Base-by-base conservation (phyloP, 129 eudicot species). In the Helianthus tuberosus region DNA sequence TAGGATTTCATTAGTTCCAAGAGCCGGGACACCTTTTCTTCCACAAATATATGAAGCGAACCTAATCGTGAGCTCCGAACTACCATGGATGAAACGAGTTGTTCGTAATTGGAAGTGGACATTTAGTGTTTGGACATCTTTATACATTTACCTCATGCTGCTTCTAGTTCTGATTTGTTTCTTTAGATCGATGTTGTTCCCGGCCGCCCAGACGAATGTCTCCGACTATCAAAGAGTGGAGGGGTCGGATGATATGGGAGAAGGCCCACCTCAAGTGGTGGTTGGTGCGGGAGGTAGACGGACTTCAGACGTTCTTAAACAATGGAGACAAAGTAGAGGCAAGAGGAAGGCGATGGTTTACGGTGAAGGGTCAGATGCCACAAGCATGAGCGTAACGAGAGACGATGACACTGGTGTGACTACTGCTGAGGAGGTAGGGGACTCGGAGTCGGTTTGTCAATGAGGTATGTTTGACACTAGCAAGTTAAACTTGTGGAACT, bases 81-180 rank as follows among this genome's bases (percentile, higher is more conserved):
- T 79, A 3, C 98, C 97, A 17, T 90, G 97, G 97, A 32, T 29
- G n/a, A 93, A 93, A 65, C 80, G 77, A 25, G n/a, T 88, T 3
- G 71, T 88, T 6, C 89, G 80, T 29, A 81, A 77, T 6, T 90
- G 98, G 98, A 93, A 87, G 70, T 89, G 92, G 96, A 93, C 98
- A 44, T 83, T 86, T 17, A 86, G 75, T 32, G 97, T 93, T 8
- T 93, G 98, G 98, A 79, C 89, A 13, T 88, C 96, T 0, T 23
- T 90, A 11, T 83, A 88, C 64, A 50, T 83, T 9, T 90, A 80
- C 73, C 17, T 84, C 15, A 50, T 80, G 78, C 83, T 87, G n/a
- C 86, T 93, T 36, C 57, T 86, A 49, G 36, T 83, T 47, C 72
- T 90, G 0, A 46, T 85, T 17, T 71, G 74, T 54, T 84, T 71